Evolutionary conservation across 768 basidiomycete genomes (phyloP), one percentile per base, ranked within the genome.

Genomic region (Lactifluus subvellereus): DNA sequence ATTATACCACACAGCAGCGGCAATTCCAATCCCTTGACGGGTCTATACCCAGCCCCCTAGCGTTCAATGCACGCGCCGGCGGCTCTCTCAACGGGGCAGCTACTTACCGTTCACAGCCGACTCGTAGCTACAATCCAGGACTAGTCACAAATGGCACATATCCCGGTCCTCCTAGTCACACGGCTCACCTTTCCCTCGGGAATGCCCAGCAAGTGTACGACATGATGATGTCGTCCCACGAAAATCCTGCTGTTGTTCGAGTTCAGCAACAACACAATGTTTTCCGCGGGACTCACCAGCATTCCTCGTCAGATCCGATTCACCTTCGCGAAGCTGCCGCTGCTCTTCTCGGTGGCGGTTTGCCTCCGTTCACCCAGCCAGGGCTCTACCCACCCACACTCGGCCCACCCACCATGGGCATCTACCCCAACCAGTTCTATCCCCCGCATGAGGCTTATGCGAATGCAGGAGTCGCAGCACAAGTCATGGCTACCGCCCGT

Each of bases 271-370:
- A 89, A 70, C 86, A 86, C 70, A 85, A 84, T 67, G 80, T 80
- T 50, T 91, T 88, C 77, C 86, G 88, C 42, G 79, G 77, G 32
- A 83, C 81, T 30, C 89, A 92, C 72, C 90, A 91, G 66, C 89
- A 92, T 73, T 91, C 89, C 40, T 82, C 88, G 4, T 91, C 89
- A 1, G 90, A 92, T 70, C 90, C 89, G 4, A 87, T 89, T 38
- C 81, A 84, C 9, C 77, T 91, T 43, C 83, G 89, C 53, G 90
- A 91, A 68, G 84, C 83, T 43, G 73, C 38, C 13, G 38, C 90
- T 52, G 83, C 87, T 37, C 70, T 90, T 63, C 74, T 91, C 68
- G 82, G 78, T 68, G 79, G 73, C 60, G 80, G 75, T 67, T 77
- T 86, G 71, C 83, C 81, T 68, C 77, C 79, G 6, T 89, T 87